Percentiles rank a stretch among this genome's conserved stretches.
phyloP scores from a whole-genome alignment of 2,329 filamentous ascomycete genomes.

The Graphium sp. region DNA sequence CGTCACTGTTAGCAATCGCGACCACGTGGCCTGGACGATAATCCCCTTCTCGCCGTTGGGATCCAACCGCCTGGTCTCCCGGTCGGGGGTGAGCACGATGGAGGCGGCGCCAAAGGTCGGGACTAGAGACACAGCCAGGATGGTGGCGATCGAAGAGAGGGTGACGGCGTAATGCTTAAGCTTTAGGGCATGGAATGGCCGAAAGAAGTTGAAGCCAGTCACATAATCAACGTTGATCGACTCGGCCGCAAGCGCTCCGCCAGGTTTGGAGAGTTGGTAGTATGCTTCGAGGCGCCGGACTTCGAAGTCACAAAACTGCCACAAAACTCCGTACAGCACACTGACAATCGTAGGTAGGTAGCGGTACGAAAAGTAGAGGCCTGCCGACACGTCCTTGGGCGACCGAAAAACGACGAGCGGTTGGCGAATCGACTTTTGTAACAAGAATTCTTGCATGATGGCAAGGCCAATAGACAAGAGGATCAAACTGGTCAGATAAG shows the following conservation, averaged over 20 bases:
- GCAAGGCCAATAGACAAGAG: constrained; percentile 34
- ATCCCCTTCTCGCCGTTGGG: constrained; percentile 33
- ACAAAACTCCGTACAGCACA: constrained; percentile 45
- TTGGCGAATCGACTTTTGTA: constrained; percentile 24
- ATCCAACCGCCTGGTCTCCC: constrained; percentile 21
- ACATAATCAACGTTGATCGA: constrained; percentile 63
- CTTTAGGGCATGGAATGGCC: constrained; percentile 44
- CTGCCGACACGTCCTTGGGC: constrained; percentile 30
- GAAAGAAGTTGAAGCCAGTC: constrained; percentile 47
- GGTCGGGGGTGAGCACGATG: constrained; percentile 37
- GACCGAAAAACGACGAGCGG: constrained; percentile 31
- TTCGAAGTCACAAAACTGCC: constrained; percentile 50
- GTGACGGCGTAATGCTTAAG: constrained; percentile 52
- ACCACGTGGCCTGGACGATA: constrained; percentile 38
- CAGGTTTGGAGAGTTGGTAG: constrained; percentile 44
- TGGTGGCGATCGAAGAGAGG: constrained; percentile 45
- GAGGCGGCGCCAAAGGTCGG: constrained; percentile 51
- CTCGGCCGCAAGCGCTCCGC: constrained; percentile 43
- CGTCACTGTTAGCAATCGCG: constrained; percentile 39
- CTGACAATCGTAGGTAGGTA: constrained; percentile 45
- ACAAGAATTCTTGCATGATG: constrained; percentile 35
- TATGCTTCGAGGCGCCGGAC: constrained; percentile 51
- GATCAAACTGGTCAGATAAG: constrained; percentile 37
- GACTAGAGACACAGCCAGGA: constrained; percentile 50
- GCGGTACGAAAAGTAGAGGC: constrained; percentile 43